A percentile compares a stretch with the other conserved stretches of the same genome.
Evolutionary conservation across 202 grass and related monocot genomes (phyloP).

Genomic region (Panicum virgatum): DNA sequence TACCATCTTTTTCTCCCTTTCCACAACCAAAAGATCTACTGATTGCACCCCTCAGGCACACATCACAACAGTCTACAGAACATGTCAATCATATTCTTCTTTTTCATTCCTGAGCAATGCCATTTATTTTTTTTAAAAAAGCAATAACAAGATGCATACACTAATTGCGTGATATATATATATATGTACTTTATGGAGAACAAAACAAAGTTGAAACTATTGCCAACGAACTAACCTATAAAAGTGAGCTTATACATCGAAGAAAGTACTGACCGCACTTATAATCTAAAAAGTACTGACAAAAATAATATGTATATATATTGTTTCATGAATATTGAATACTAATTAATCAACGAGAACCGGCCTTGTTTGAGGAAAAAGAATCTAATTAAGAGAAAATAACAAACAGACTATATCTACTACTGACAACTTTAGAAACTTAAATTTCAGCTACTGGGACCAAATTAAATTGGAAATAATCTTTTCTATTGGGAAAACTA

Average conservation of each 20-base stretch:
- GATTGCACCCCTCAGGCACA: constrained; percentile 36
- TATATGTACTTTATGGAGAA: neutral
- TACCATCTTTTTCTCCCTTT: constrained; percentile 26
- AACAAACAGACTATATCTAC: neutral
- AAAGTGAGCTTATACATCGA: neutral
- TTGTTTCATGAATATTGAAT: neutral
- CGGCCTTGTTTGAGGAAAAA: neutral
- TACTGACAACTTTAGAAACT: neutral
- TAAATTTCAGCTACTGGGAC: neutral
- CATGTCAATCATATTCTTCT: constrained; percentile 17
- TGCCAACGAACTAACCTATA: neutral
- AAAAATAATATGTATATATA: neutral
- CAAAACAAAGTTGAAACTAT: neutral
- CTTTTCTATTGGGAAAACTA: neutral
- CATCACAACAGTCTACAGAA: constrained; percentile 9
- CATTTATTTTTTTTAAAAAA: neutral
- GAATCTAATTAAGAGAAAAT: neutral
- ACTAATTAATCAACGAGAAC: neutral
- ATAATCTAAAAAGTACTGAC: neutral
- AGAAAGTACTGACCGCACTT: no score
- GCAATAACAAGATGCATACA: neutral
- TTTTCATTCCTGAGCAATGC: neutral
- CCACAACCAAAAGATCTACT: constrained; percentile 44
- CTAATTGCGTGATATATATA: neutral
- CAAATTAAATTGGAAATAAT: neutral